Conservation (phyloP, 2,329 filamentous ascomycete species). For the Didymellaceae sp. region DNA sequence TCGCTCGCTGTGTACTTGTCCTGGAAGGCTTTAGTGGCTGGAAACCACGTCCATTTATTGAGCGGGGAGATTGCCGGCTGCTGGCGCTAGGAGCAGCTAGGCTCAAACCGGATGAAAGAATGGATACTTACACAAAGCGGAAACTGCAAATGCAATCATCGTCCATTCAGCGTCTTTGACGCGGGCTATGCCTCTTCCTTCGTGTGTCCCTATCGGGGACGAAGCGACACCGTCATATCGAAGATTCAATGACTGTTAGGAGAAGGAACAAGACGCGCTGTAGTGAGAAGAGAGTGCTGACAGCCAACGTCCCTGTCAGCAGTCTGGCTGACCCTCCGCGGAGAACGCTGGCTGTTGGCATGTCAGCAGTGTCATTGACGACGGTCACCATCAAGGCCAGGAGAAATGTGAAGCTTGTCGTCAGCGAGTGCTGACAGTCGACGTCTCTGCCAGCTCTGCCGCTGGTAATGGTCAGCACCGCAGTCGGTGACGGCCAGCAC, state of each 20-base stretch:
- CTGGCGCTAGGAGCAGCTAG: no score
- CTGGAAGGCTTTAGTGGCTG: no score
- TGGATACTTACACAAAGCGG: no score
- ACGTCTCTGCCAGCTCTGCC: not conserved
- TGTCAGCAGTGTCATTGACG: not conserved
- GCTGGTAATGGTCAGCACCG: not conserved
- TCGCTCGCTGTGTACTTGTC: no score
- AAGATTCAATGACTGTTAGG: not conserved
- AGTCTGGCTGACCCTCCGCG: not conserved
- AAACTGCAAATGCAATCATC: no score
- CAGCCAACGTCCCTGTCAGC: not conserved
- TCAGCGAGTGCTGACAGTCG: not conserved
- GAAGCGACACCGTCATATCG: not conserved
- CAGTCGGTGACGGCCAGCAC: not conserved
- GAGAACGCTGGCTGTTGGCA: not conserved
- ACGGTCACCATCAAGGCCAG: not conserved
- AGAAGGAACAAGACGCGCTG: not conserved
- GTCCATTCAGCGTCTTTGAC: not conserved
- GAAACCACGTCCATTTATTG: no score
- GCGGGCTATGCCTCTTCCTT: not conserved
- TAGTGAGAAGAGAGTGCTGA: not conserved
- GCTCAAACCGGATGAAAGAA: no score
- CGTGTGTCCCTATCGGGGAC: not conserved
- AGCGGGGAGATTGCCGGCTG: no score
- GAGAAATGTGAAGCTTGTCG: not conserved